Conservation (phyloP, 805 yeast species). For the Myxozyma melibiosi region DNA sequence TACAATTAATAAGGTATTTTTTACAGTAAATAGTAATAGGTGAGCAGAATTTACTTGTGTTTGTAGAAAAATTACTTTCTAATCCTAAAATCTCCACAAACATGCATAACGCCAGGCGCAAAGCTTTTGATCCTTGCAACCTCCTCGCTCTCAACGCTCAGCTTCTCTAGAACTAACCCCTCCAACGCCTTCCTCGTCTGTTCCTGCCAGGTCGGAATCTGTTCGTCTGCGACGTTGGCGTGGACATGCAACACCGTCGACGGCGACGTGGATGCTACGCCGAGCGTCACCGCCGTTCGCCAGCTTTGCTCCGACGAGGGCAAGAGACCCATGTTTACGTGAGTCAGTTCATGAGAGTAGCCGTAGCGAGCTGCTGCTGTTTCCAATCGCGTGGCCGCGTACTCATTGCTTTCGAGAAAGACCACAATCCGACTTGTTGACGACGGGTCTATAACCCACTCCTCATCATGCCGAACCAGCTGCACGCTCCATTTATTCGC, state of each 20-base stretch:
- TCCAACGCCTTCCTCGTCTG: conserved; percentile 34
- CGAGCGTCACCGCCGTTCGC: conserved; percentile 47
- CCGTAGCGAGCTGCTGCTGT: conserved; percentile 4
- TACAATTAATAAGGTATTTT: no score
- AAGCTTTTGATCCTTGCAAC: conserved; percentile 65
- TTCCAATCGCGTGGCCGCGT: conserved; percentile 48
- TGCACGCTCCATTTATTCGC: conserved; percentile 49
- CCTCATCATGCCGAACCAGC: conserved; percentile 43
- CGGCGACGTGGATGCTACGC: conserved; percentile 13
- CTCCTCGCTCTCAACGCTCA: conserved; percentile 46
- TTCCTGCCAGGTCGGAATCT: conserved; percentile 44
- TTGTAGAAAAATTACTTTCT: no score
- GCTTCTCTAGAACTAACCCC: background rate
- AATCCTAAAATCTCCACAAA: conserved; percentile 54
- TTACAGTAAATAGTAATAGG: background rate
- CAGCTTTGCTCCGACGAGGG: conserved; percentile 71
- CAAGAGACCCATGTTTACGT: conserved; percentile 76
- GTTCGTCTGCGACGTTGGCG: conserved; percentile 62
- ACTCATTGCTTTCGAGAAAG: conserved; percentile 66
- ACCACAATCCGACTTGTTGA: conserved; percentile 46
- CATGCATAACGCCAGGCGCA: conserved; percentile 86
- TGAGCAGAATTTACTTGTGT: no score
- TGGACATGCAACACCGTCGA: conserved; percentile 59
- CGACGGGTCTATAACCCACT: conserved; percentile 40
- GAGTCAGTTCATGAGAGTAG: conserved; percentile 46